Conservation (phyloP, 768 basidiomycete species). For the Tylopilus felleus region DNA sequence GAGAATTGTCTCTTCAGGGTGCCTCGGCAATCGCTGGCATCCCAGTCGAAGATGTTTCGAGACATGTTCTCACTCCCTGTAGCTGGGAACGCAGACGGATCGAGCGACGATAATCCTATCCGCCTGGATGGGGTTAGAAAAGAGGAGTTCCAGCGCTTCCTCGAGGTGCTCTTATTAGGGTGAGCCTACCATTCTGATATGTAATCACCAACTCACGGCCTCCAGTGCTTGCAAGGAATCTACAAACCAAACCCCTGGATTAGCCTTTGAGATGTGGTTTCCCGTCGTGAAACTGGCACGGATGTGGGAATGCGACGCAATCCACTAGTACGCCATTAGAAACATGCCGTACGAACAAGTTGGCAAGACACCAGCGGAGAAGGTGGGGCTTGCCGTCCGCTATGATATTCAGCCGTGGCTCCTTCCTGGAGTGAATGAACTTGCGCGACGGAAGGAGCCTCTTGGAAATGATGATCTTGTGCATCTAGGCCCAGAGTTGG, state of each 20-base stretch:
- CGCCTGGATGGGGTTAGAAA: slow-evolving; percentile 20
- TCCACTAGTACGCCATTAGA: slow-evolving; percentile 31
- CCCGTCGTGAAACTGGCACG: slow-evolving; percentile 37
- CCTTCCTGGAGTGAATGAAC: slow-evolving; percentile 24
- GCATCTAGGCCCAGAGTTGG: slow-evolving; percentile 13
- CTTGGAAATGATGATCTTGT: slow-evolving; percentile 14
- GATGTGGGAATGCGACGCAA: slow-evolving; percentile 36
- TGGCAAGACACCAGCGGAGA: slow-evolving; percentile 18
- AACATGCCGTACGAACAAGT: slow-evolving; percentile 22
- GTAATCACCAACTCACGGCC: too few relatives aligned
- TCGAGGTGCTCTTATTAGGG: slow-evolving; percentile 22
- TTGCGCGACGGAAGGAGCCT: slow-evolving; percentile 17
- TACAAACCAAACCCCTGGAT: background rate
- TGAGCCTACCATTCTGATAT: background rate
- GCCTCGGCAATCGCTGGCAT: slow-evolving; percentile 22
- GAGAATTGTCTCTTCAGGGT: slow-evolving; percentile 28
- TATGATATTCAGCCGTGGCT: slow-evolving; percentile 36
- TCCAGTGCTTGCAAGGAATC: slow-evolving; percentile 1
- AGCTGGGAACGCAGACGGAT: slow-evolving; percentile 15
- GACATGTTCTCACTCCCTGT: slow-evolving; percentile 26
- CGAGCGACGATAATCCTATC: slow-evolving; percentile 20
- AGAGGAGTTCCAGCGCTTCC: slow-evolving; percentile 25
- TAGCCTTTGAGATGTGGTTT: slow-evolving; percentile 36
- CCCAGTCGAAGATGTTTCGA: slow-evolving; percentile 24
- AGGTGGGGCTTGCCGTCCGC: slow-evolving; percentile 30